These are phyloP conservation scores for Kodamaea fukazawae DNA, from an alignment of 805 yeast genomes.

Conservation along the genomic window DNA sequence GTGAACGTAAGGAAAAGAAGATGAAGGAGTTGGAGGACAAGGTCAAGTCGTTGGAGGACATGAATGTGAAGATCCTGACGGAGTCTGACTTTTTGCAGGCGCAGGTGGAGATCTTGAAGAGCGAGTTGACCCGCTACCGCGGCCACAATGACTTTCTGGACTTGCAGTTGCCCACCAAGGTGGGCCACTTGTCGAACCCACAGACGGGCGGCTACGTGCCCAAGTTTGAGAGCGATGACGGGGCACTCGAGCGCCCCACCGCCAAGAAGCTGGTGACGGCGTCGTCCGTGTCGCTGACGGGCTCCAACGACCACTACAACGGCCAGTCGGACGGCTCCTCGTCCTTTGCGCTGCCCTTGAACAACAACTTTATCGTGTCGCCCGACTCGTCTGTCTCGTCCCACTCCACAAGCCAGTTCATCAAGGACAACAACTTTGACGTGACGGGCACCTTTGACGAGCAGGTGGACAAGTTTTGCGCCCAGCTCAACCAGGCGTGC, in stretches of 20 bases:
- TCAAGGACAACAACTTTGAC: conserved; percentile 8
- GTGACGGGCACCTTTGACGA: conserved; percentile 51
- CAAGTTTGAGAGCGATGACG: conserved; percentile 8
- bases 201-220: conserved; percentile 18
- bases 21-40: conserved; percentile 82
- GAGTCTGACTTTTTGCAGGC: conserved; percentile 72
- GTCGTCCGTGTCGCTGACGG: conserved; percentile 1
- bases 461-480: conserved; percentile 72
- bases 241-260: conserved; percentile 4
- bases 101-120: conserved; percentile 72
- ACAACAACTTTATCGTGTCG: conserved; percentile 34
- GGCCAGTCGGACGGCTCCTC: conserved; percentile 20
- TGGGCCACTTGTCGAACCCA: conserved; percentile 27
- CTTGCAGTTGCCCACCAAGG: conserved; percentile 29
- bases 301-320: conserved; percentile 3
- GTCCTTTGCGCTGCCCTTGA: conserved; percentile 37
- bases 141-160: conserved; percentile 31
- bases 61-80: conserved; percentile 61
- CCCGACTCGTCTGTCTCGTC: conserved; percentile 27
- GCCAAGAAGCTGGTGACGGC: conserved; percentile 4
- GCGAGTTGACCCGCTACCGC: conserved; percentile 64
- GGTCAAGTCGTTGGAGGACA: conserved; percentile 68
- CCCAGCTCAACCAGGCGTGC: conserved; percentile 73
- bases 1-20: conserved; percentile 88
- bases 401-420: conserved; percentile 4